phyloP scores from a whole-genome alignment of 805 yeast genomes.

The Kazachstania taianensis region DNA sequence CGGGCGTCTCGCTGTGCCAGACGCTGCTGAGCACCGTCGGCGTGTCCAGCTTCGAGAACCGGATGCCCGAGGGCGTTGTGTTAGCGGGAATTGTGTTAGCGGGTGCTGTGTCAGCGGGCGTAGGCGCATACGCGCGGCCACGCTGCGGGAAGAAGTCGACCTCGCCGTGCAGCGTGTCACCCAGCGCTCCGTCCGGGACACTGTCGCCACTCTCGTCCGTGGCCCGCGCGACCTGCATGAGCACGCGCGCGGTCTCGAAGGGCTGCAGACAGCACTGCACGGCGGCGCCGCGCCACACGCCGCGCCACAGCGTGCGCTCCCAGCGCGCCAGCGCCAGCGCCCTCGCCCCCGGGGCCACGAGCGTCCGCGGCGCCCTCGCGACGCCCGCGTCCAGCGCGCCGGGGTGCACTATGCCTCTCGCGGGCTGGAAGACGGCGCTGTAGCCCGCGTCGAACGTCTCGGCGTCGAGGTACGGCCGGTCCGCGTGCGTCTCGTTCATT shows the following conservation, averaged over 20 bases:
- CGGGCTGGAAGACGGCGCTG: constrained; percentile 49
- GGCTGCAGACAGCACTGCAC: no score
- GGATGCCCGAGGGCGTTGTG: not conserved
- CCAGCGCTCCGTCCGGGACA: no score
- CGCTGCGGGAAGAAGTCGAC: constrained; percentile 2
- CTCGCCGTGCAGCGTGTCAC: no score
- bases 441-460: constrained; percentile 57
- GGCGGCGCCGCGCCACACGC: no score
- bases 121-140: no score
- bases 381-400: not conserved
- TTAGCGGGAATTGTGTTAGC: not conserved
- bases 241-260: not conserved
- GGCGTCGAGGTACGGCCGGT: constrained; percentile 62
- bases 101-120: no score
- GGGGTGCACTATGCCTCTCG: constrained; percentile 47
- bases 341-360: not conserved
- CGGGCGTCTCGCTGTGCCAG: not conserved
- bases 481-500: constrained; percentile 17
- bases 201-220: no score
- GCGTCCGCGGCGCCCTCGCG: not conserved
- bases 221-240: not conserved
- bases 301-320: not conserved
- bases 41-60: not conserved
- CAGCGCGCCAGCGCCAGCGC: not conserved
- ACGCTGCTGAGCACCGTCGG: not conserved